phyloP scores from a whole-genome alignment of 805 yeast genomes.

The Lachancea kluyveri region DNA sequence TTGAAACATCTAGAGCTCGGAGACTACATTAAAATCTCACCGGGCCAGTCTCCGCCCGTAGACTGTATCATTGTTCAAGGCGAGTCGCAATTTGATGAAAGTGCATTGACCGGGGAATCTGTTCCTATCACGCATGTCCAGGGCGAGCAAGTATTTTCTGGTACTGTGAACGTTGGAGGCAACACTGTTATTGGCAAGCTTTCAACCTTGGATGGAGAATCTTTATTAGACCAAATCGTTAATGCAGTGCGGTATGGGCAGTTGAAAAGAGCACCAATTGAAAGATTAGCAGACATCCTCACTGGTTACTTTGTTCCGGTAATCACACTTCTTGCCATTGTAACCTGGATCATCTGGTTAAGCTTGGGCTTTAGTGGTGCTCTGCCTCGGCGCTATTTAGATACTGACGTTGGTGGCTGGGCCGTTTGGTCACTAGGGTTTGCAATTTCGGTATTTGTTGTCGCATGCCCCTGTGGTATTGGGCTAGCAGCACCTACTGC shows the following conservation, averaged over 20 bases:
- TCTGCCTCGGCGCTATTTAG: conserved; percentile 50
- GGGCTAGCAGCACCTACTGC: conserved; percentile 86
- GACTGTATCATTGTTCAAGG: conserved; percentile 49
- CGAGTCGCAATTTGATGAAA: conserved; percentile 47
- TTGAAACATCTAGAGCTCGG: conserved; percentile 45
- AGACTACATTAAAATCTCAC: conserved; percentile 41
- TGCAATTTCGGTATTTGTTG: conserved; percentile 72
- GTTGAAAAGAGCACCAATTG: conserved; percentile 65
- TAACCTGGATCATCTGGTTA: conserved; percentile 68
- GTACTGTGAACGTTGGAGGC: conserved; percentile 61
- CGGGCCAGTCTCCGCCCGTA: conserved; percentile 57
- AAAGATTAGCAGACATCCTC: conserved; percentile 57
- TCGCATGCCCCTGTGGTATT: conserved; percentile 83
- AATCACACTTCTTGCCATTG: conserved; percentile 51
- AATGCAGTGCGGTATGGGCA: conserved; percentile 69
- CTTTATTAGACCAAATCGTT: conserved; percentile 65
- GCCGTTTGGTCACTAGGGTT: conserved; percentile 71
- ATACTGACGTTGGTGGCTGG: conserved; percentile 69
- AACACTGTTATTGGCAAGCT: conserved; percentile 48
- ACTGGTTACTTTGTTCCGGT: conserved; percentile 73
- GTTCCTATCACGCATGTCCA: conserved; percentile 47
- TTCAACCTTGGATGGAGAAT: conserved; percentile 53
- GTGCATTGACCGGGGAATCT: conserved; percentile 59
- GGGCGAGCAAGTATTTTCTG: conserved; percentile 69
- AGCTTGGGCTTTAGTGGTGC: conserved; percentile 46